These are phyloP conservation scores for Trichophyton schoenleinii DNA, from an alignment of 2,329 filamentous ascomycete genomes.

Conservation along the genomic window DNA sequence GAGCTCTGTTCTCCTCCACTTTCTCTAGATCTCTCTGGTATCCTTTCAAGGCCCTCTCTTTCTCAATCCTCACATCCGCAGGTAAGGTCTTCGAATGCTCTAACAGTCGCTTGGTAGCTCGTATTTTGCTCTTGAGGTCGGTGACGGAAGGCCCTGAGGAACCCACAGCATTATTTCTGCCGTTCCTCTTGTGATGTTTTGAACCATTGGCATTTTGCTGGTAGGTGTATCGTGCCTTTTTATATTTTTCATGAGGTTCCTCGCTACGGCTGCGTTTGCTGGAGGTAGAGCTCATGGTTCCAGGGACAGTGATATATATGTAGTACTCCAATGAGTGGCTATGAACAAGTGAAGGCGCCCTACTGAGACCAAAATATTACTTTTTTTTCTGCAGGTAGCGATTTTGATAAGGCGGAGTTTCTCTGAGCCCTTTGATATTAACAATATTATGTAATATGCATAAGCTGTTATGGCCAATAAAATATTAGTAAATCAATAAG, in stretches of 20 bases:
- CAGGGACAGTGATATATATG: not conserved
- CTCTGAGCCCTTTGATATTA: not conserved
- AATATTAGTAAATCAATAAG: too few species aligned
- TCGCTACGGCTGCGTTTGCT: not conserved
- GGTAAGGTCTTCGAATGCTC: conserved; percentile 34
- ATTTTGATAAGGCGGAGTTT: not conserved
- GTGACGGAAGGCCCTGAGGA: conserved; percentile 27
- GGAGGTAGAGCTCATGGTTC: not conserved
- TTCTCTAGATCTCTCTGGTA: conserved; percentile 45
- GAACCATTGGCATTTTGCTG: not conserved
- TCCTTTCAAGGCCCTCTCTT: conserved; percentile 47
- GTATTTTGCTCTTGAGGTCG: conserved; percentile 44
- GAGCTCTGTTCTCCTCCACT: conserved; percentile 37
- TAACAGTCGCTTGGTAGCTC: conserved; percentile 43
- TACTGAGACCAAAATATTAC: not conserved
- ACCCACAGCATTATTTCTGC: not conserved
- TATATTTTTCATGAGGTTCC: conserved; percentile 2
- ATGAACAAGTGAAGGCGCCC: not conserved
- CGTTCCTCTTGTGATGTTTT: not conserved
- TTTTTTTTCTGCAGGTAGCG: not conserved
- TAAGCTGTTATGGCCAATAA: too few species aligned
- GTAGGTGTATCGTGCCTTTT: conserved; percentile 6
- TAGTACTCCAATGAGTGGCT: not conserved
- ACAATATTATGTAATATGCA: too few species aligned
- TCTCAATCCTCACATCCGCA: conserved; percentile 43